phyloP scores from a whole-genome alignment of 1,284 basidiomycete genomes.

The Leucoagaricus sp. region DNA sequence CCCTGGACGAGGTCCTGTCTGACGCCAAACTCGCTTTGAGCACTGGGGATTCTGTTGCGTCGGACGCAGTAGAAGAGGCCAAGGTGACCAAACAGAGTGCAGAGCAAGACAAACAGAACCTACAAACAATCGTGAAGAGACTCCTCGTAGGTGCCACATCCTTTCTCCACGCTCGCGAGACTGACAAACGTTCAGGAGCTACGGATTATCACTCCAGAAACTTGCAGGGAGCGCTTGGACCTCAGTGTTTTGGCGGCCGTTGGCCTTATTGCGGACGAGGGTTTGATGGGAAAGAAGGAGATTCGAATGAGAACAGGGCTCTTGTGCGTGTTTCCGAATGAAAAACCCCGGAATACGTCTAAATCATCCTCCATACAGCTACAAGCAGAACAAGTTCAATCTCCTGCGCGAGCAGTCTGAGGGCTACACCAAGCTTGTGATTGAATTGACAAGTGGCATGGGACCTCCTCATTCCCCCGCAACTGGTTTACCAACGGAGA shows the following conservation, averaged over 20 bases:
- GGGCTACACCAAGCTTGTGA: conserved; percentile 91
- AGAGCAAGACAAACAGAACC: conserved; percentile 60
- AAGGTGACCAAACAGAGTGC: conserved; percentile 50
- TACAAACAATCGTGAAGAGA: conserved; percentile 59
- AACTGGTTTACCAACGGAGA: conserved; percentile 64
- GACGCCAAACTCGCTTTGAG: conserved; percentile 52
- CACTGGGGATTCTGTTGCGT: conserved; percentile 12
- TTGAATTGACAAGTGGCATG: conserved; percentile 80
- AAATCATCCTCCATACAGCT: conserved; percentile 49
- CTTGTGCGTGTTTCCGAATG: conserved; percentile 57
- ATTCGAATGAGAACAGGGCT: conserved; percentile 75
- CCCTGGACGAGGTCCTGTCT: conserved; percentile 66
- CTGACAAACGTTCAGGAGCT: conserved; percentile 38
- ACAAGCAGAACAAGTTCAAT: conserved; percentile 99
- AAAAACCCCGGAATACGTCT: background rate
- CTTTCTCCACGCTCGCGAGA: background rate
- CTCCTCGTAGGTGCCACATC: conserved; percentile 57
- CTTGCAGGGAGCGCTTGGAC: conserved; percentile 76
- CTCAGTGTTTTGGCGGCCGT: conserved; percentile 57
- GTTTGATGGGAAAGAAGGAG: conserved; percentile 70
- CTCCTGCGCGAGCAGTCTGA: conserved; percentile 96
- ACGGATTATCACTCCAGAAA: conserved; percentile 54
- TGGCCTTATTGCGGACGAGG: conserved; percentile 65
- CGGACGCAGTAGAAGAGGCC: conserved; percentile 32
- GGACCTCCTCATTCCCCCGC: conserved; percentile 68